Base-by-base conservation (phyloP, 768 basidiomycete genomes). In the Suillus subluteus region DNA sequence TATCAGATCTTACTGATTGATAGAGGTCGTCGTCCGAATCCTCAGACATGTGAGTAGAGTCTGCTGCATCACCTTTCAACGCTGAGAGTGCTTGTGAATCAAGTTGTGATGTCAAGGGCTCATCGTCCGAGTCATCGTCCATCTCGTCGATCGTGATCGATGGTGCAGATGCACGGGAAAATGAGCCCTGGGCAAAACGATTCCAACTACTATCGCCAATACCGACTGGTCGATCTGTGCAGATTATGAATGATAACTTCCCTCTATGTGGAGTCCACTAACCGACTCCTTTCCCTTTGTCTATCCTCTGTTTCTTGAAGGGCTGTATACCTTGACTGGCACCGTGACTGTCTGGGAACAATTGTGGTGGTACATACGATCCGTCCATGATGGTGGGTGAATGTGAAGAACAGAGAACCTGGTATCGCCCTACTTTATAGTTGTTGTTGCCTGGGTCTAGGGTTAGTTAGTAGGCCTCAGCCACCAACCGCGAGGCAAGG, bases 221-320 rank as follows among this genome's bases (percentile, higher is more conserved):
- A 15, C n/a, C 37, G n/a, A 15, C n/a, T 30, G 23, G 9, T 26
- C 58, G 58, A 61, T 61, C 58, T 61, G 18, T 59, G 23, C 7
- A 30, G 23, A 18, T 41, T 9, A 41, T 59, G 40, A 56, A 21
- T 21, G 26, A 30, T 30, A 43, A 26, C 26, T 30, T 23, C 26
- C 18, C 18, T 30, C 26, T 7, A 30, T 6, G 16, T 26, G 2
- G 11, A 12, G 5, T 30, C 1, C 18, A 61, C 58, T 43, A 11
- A 61, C 58, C 58, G 18, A 61, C 58, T 41, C 58, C 58, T 61
- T 61, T 61, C 13, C 58, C 58, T 5, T 61, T 61, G 23, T 61
- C 26, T 41, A 23, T 30, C 11, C 11, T 3, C 16, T 30, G 58
- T 30, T 11, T 26, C 26, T 26, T 32, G 18, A 30, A 30, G 23